Base-by-base conservation (phyloP, 2,329 filamentous ascomycete genomes). In the Calonectria hongkongensis region DNA sequence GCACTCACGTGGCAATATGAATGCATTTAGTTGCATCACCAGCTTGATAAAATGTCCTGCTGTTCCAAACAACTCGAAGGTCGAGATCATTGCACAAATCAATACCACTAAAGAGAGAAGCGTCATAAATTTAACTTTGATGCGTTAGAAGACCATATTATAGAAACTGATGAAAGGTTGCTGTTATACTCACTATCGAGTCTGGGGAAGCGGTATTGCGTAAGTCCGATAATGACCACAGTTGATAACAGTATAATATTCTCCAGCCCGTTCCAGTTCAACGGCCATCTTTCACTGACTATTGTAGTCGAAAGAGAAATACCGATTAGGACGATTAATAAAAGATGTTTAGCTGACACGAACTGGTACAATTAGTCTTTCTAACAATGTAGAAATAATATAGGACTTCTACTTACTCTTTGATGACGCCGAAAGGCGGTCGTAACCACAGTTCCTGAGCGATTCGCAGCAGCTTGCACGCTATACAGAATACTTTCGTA, bases 281-380 rank as follows among this genome's bases (percentile, higher is more conserved):
- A 3, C 6, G 54, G 12, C 15, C 36, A 21, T 21, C n/a, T 39
- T 15, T 10, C 16, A 15, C 16, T 21, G 16, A 41, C 39, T 18
- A 58, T 58, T 15, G 54, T 27, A 8, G 30, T 58, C n/a, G 33
- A 58, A 21, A 58, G 12, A 36, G 54, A 58, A 27, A 58, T 13
- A 1, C 54, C 33, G 12, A 58, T 18, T 4, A 58, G 30, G 21
- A 41, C 6, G 12, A 54, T 9, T 2, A n/a, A 33, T 8, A 30
- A 27, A 16, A 33, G 18, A 33, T 18, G 18, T 18, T 54, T 33
- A 3, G 30, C 28, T 28, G 8, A 1, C 27, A 15, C 30, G 9
- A 33, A 15, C 48, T 54, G 18, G 27, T n/a, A 9, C 2, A 10
- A 4, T 33, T 3, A n/a, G 28, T 54, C 27, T 30, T 15, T 54